Base-by-base conservation (phyloP, 1,284 basidiomycete species). In the Ustilago xerochloae region DNA sequence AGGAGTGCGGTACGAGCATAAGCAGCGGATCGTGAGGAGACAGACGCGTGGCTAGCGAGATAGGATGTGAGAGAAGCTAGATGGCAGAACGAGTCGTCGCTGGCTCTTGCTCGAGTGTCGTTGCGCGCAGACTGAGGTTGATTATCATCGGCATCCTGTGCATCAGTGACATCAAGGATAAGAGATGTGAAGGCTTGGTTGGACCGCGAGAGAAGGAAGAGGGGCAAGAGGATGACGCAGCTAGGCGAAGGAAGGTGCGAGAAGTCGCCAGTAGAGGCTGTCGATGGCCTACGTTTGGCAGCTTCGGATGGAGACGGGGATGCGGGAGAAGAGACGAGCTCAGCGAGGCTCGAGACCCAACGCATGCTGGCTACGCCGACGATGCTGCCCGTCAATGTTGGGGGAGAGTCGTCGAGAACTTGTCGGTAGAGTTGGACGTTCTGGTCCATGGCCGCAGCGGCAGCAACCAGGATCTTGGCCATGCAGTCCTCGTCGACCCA, bases 21-120 rank as follows among this genome's bases (percentile, higher is more conserved):
- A 4, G 72, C 68, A 5, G 51, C 53, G 0, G 76, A 77, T 7
- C 78, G 77, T 3, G 63, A 32, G 18, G 65, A 72, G 41, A 67
- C 60, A 4, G 77, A 70, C 3, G 76, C 74, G 38, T 81, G 77
- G 6, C 76, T 75, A 2, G 71, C 70, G 5, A 81, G 59, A 36
- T 80, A 81, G 33, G 80, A 75, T 6, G 77, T 41, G 7, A 81
- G 48, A 13, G 78, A 75, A 18, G 72, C 75, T 18, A 81, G 38
- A 4, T 66, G 53, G 51, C 65, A 58, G 45, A 66, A 76, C 1
- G 67, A 64, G 28, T 64, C 58, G 30, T 61, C 29, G n/a, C 61
- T 52, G 8, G 65, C 66, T 47, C 61, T 47, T 10, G 24, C n/a
- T 1, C 43, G 52, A 5, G 57, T 45, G 10, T 63, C 55, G 26